Conservation (phyloP, 2,329 filamentous ascomycete species). For the Aspergillus niger region DNA sequence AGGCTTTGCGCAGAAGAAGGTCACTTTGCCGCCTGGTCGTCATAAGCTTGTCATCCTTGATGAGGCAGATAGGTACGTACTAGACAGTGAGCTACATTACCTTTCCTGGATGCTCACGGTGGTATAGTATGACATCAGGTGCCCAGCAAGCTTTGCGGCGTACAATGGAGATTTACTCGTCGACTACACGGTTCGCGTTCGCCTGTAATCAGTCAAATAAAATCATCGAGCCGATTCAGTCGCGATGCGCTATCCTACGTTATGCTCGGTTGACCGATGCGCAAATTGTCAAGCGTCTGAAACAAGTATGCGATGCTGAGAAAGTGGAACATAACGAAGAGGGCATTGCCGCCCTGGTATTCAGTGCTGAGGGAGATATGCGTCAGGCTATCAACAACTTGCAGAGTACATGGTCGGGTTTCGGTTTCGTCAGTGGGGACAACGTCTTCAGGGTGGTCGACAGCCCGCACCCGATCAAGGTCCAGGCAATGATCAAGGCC, state of each 20-base stretch:
- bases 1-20: constrained; percentile 98
- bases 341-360: constrained; percentile 91
- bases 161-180: constrained; percentile 98
- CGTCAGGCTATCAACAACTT: constrained; percentile 98
- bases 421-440: constrained; percentile 94
- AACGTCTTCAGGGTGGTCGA: constrained; percentile 99
- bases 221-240: constrained; percentile 98
- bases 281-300: constrained; percentile 84
- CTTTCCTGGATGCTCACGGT: constrained; percentile 1
- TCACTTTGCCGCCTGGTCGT: constrained; percentile 83
- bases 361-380: constrained; percentile 98
- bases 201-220: constrained; percentile 99
- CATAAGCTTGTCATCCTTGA: constrained; percentile 98
- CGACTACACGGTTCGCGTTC: constrained; percentile 95
- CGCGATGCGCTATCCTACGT: constrained; percentile 90
- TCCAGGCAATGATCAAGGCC: constrained; percentile 97
- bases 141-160: constrained; percentile 92
- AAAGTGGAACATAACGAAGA: constrained; percentile 89
- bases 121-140: constrained; percentile 79
- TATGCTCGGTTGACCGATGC: constrained; percentile 90
- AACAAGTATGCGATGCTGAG: constrained; percentile 92
- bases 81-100: neutral
- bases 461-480: constrained; percentile 94
- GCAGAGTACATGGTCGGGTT: constrained; percentile 89
- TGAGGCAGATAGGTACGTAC: constrained; percentile 76